Base-by-base conservation (phyloP, 176 grass and related monocot species). In the Musa schizocarpa region DNA sequence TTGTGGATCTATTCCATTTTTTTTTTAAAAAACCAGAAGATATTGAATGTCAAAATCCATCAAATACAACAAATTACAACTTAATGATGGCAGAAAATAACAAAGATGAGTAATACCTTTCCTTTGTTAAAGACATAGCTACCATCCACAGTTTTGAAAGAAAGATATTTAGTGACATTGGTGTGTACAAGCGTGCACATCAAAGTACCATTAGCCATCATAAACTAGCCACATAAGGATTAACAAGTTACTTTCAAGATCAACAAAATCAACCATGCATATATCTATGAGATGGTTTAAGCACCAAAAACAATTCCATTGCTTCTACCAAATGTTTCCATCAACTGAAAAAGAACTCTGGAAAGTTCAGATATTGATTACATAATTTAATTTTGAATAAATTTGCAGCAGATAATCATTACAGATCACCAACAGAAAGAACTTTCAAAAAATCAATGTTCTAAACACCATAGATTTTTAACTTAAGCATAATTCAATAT, bases 101-200 rank as follows among this genome's bases (percentile, higher is more conserved):
- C 24, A 51, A 64, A 14, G 17, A 72, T 29, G n/a, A 12, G 21
- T 12, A 43, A 67, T 84, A 96, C 88, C 81, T 96, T 96, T 79
- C 92, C 86, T 84, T 91, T 91, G 74, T 89, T 96, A 78, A 91
- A 91, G 53, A 96, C 92, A 85, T 74, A 96, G 86, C 92, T 91
- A 73, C 92, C 92, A 74, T 96, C 88, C 21, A 89, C 84, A 58
- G 86, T 88, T 80, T 96, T 96, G 77, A 96, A 96, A 69, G 88
- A 85, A 64, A 96, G 76, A 76, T 96, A 96, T 66, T 91, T 96
- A 29, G 92, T 87, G 20, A 96, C 92, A 81, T 91, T 81, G 71
- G 92, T 96, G 71, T 89, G 92, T 69, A 91, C 91, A 66, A 96
- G 86, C 11, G 85, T 86, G n/a, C 92, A 85, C 23, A 95, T 88